Base-by-base conservation (phyloP, 2,329 filamentous ascomycete genomes). In the Ceratocystis papillata region DNA sequence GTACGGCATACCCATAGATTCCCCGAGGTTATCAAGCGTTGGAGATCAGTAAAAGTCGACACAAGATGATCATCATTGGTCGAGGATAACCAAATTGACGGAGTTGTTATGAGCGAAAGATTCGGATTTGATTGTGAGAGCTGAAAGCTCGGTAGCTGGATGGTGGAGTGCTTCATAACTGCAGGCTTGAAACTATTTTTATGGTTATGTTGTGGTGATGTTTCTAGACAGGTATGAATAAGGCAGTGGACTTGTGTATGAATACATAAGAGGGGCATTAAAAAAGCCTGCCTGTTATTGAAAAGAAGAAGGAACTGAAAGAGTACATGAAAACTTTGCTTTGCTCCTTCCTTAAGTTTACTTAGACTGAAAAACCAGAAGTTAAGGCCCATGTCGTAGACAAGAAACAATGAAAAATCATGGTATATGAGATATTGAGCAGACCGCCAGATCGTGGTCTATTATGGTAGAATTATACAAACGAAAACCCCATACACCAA, bases 1-100 rank as follows among this genome's bases (percentile, higher is more conserved):
- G 66, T 67, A 41, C 66, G 66, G 55, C 63, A 67, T 5, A 67
- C 63, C 66, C 66, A 67, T n/a, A 67, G 63, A 10, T 28, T 22
- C 53, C 66, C 66, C 8, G 60, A 48, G 25, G 53, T 20, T n/a
- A 65, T 50, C 8, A 60, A 30, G 17, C 63, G 22, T 46, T 61
- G 66, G 17, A 67, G 59, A 30, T 65, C 63, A 44, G 22, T 41
- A 45, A 65, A 63, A 45, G n/a, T 62, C 28, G 48, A 28, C 59
- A 67, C 50, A 5, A 57, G 46, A 10, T 59, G 25, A 46, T 59
- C 48, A 30, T 12, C 44, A 20, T 53, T 25, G 6, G 48, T 20
- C 12, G 46, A 62, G 15, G 65, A 63, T 25, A 66, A 20, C 25
- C 37, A 20, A 12, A 66, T 15, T 22, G 65, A 63, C 4, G 60